Base-by-base conservation (phyloP, 78 protist genomes). In the Guillardia theta region DNA sequence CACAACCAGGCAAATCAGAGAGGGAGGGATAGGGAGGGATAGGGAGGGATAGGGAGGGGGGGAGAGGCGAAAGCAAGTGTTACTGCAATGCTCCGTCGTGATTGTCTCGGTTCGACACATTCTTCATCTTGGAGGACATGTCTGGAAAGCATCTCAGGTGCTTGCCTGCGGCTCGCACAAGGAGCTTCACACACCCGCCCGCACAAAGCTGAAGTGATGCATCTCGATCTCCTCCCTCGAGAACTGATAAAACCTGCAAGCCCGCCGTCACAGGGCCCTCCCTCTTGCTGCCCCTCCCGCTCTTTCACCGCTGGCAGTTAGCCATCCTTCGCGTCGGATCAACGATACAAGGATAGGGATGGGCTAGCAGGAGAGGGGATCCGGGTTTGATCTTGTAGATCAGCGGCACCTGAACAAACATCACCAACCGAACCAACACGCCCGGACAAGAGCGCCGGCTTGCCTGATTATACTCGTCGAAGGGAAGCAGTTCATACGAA, bases 121-220 rank as follows among this genome's bases (percentile, higher is more conserved):
- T 80, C 6, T 12, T 15, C 90, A 80, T 80, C 90, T 80, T 80
- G 50, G 90, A 80, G 53, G 44, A 9, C 27, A 80, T 80, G 90
- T 80, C 90, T 15, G n/a, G n/a, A n/a, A n/a, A n/a, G n/a, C n/a
- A n/a, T n/a, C n/a, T n/a, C n/a, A n/a, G n/a, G n/a, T n/a, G n/a
- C n/a, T n/a, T n/a, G n/a, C n/a, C n/a, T n/a, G n/a, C n/a, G n/a
- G n/a, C n/a, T n/a, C n/a, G n/a, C n/a, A n/a, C n/a, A n/a, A n/a
- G n/a, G n/a, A n/a, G n/a, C n/a, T 8, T 3, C 27, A 58, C 70
- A 6, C 39, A 58, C 70, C 70, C 27, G 2, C 70, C 22, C 93
- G 93, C n/a, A 88, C 93, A 27, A 88, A 88, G 39, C 76, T 48
- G 45, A 43, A 48, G 64, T 88, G 93, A 64, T 88, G 93, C 93